A percentile compares a stretch with the other conserved stretches of the same genome.
These are phyloP conservation scores for Carallia brachiata DNA, from an alignment of 345 rosid species.

Conservation along the genomic window DNA sequence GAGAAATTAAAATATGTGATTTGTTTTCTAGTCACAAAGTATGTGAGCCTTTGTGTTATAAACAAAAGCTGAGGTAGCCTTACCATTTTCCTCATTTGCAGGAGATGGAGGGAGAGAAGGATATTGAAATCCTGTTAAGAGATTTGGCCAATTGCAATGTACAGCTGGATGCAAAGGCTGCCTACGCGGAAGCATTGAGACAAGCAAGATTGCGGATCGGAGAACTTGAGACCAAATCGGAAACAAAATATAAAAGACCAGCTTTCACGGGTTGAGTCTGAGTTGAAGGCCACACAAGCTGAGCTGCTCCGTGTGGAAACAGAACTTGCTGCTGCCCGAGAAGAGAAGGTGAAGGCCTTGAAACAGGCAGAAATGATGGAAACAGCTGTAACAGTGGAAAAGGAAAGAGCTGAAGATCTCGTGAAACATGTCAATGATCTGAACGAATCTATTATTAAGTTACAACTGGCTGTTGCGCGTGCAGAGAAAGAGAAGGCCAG, in stretches of 20 bases:
- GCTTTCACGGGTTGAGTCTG: conserved; percentile 31
- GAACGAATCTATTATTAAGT: conserved; percentile 24
- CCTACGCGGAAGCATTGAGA: conserved; percentile 18
- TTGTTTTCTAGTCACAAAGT: too few species aligned
- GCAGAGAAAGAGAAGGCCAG: conserved; percentile 32
- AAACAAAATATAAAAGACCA: conserved; percentile 26
- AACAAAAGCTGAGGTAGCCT: neutral
- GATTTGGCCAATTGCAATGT: conserved; percentile 45
- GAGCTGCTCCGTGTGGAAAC: conserved; percentile 40
- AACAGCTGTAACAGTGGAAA: conserved; percentile 33
- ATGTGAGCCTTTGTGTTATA: too few species aligned
- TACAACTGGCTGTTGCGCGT: conserved; percentile 23
- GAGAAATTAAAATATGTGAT: too few species aligned
- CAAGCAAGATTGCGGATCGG: conserved; percentile 21
- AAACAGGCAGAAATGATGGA: conserved; percentile 37
- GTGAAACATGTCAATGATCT: conserved; percentile 24
- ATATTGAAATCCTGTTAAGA: conserved; percentile 29
- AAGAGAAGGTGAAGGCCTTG: conserved; percentile 36
- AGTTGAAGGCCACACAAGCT: conserved; percentile 38
- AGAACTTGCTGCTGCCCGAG: conserved; percentile 38
- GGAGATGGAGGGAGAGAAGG: conserved; percentile 34
- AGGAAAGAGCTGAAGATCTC: conserved; percentile 40
- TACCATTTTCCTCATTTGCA: conserved; percentile 1
- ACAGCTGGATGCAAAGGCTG: conserved; percentile 46
- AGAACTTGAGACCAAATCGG: conserved; percentile 38